A percentile compares a stretch with the other conserved stretches of the same genome.
Conservation (phyloP, 2,329 filamentous ascomycete species). For the Pseudogymnoascus sp. region DNA sequence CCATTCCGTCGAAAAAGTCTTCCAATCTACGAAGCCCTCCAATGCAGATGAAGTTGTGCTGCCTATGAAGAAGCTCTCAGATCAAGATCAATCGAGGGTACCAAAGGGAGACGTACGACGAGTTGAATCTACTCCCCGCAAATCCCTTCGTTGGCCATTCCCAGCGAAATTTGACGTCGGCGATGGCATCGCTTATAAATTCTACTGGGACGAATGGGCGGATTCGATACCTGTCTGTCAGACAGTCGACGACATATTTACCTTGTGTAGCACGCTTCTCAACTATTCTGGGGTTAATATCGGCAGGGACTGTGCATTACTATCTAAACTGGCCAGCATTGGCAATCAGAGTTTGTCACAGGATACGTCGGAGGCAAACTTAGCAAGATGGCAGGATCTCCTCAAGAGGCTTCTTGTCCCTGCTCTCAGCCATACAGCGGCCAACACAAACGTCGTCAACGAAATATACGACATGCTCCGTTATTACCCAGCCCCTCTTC, state of each 20-base stretch:
- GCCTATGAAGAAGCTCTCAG: constrained; percentile 39
- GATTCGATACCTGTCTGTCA: constrained; percentile 91
- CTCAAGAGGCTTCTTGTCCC: constrained; percentile 79
- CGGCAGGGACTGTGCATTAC: constrained; percentile 67
- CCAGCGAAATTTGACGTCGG: constrained; percentile 68
- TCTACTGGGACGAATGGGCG: constrained; percentile 96
- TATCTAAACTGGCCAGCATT: constrained; percentile 79
- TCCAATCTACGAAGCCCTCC: constrained; percentile 32
- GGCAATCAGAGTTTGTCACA: constrained; percentile 64
- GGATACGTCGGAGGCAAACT: constrained; percentile 63
- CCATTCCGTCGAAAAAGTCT: constrained; percentile 71
- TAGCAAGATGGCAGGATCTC: constrained; percentile 73
- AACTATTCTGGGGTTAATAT: constrained; percentile 84
- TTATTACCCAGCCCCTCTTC: constrained; percentile 63
- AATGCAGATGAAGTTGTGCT: constrained; percentile 35
- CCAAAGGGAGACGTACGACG: constrained; percentile 62
- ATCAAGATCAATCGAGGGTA: constrained; percentile 56
- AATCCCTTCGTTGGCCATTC: constrained; percentile 72
- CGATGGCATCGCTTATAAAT: constrained; percentile 70
- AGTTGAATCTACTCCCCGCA: constrained; percentile 49
- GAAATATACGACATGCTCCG: constrained; percentile 79
- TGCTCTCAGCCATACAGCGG: constrained; percentile 73
- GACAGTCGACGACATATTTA: constrained; percentile 81
- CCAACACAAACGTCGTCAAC: constrained; percentile 76
- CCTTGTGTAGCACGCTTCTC: constrained; percentile 72